Percentiles rank a stretch among this genome's conserved stretches.
phyloP scores from a whole-genome alignment of 495 filamentous ascomycete genomes.

The Hyaloscypha bicolor region DNA sequence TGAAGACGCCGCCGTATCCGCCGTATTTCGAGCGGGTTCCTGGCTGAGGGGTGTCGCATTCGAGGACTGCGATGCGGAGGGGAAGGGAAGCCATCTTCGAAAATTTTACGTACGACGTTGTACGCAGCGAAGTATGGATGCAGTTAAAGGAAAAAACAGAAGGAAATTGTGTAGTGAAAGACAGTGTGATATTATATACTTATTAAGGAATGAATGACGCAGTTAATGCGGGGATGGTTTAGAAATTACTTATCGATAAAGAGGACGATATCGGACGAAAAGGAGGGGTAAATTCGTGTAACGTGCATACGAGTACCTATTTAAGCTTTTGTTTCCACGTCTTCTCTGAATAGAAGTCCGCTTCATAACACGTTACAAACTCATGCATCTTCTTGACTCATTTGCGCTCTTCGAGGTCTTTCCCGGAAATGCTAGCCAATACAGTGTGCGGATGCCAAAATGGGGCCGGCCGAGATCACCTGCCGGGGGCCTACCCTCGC shows the following conservation, averaged over 20 bases:
- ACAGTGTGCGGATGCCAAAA: neutral
- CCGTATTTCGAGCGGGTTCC: slow-evolving; percentile 62
- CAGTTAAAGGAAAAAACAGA: neutral
- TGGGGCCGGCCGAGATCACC: neutral
- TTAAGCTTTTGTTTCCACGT: neutral
- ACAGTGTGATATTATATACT: neutral
- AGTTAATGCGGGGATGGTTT: neutral
- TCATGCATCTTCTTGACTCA: neutral
- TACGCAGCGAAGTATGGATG: neutral
- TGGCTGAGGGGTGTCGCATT: slow-evolving; percentile 73
- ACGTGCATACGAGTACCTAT: neutral
- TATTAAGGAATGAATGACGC: neutral
- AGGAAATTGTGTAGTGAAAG: neutral
- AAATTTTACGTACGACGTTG: neutral
- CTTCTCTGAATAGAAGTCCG: neutral
- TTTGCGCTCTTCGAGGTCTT: neutral
- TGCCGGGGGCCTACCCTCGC: neutral
- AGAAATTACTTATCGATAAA: neutral
- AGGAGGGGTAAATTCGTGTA: neutral
- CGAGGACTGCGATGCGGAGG: slow-evolving; percentile 80
- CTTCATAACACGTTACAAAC: neutral
- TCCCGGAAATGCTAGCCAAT: too few relatives aligned
- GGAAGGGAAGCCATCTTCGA: slow-evolving; percentile 41
- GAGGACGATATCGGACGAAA: neutral
- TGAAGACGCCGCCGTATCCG: slow-evolving; percentile 75